Evolutionary conservation across 257 asterid genomes (phyloP).

Genomic region (Nicotiana tomentosiformis): DNA sequence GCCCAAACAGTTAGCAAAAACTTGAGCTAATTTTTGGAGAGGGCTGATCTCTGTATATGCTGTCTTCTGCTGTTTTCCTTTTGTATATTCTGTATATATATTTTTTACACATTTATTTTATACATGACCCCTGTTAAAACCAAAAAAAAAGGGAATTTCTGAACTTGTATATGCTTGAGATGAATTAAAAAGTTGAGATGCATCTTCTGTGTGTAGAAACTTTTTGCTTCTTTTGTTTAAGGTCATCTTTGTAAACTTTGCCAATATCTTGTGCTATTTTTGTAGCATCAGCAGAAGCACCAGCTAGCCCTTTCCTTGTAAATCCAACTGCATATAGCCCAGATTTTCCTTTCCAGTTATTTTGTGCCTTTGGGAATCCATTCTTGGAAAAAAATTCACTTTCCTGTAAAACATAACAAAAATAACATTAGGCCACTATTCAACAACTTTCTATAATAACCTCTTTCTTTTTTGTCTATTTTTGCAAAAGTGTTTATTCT

Average conservation of each 20-base stretch:
- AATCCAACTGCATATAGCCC: slow-evolving; percentile 89
- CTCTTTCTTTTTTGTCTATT: neutral
- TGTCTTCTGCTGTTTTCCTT: slow-evolving; percentile 16
- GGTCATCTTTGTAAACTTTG: slow-evolving; percentile 64
- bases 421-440: slow-evolving; percentile 19
- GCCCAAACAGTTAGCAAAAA: slow-evolving; percentile 43
- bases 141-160: slow-evolving; percentile 17
- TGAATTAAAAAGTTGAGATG: slow-evolving; percentile 59
- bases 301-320: slow-evolving; percentile 85
- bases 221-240: slow-evolving; percentile 61
- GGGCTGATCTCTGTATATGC: slow-evolving; percentile 45
- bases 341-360: slow-evolving; percentile 74
- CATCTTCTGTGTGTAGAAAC: slow-evolving; percentile 73
- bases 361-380: slow-evolving; percentile 59
- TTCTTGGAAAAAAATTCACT: slow-evolving; percentile 58
- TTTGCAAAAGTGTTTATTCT: neutral
- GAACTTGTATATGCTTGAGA: neutral
- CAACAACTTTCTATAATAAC: neutral
- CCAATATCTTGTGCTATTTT: slow-evolving; percentile 68
- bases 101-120: neutral
- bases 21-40: slow-evolving; percentile 46
- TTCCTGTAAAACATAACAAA: slow-evolving; percentile 36
- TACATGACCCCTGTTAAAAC: slow-evolving; percentile 8
- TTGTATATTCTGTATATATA: neutral
- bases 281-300: slow-evolving; percentile 76